phyloP scores from a whole-genome alignment of 2,329 filamentous ascomycete genomes.

The Ophiostoma perfectum region DNA sequence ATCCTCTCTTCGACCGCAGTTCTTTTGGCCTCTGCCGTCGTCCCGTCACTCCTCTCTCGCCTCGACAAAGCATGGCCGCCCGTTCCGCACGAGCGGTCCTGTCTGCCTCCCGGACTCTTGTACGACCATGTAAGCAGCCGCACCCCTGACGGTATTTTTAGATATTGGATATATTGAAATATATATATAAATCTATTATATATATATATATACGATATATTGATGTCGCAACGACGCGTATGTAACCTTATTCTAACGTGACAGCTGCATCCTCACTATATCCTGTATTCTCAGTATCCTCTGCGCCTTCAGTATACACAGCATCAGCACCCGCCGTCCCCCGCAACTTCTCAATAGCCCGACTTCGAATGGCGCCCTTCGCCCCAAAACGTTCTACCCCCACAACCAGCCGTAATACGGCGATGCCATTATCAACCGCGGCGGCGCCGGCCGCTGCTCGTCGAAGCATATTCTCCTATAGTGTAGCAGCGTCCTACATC shows the following conservation, averaged over 20 bases:
- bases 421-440: not conserved
- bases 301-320: not conserved
- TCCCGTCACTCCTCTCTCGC: not conserved
- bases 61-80: slow-evolving; percentile 21
- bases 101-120: slow-evolving; percentile 19
- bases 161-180: not conserved
- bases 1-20: not conserved
- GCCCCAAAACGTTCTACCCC: slow-evolving; percentile 7
- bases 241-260: not conserved
- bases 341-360: not conserved
- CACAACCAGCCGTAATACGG: not conserved
- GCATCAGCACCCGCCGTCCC: not conserved
- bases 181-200: not conserved
- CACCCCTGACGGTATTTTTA: slow-evolving; percentile 5
- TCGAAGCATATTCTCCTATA: slow-evolving; percentile 53
- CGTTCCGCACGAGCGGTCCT: slow-evolving; percentile 17
- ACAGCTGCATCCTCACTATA: not conserved
- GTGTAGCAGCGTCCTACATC: slow-evolving; percentile 68
- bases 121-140: slow-evolving; percentile 20
- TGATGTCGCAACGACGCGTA: not conserved
- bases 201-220: not conserved
- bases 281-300: not conserved
- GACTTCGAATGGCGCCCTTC: slow-evolving; percentile 14
- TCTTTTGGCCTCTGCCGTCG: not conserved
- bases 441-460: not conserved